These are phyloP conservation scores for Macadamia tetraphylla DNA, from an alignment of 164 flowering plant genomes.

Conservation along the genomic window DNA sequence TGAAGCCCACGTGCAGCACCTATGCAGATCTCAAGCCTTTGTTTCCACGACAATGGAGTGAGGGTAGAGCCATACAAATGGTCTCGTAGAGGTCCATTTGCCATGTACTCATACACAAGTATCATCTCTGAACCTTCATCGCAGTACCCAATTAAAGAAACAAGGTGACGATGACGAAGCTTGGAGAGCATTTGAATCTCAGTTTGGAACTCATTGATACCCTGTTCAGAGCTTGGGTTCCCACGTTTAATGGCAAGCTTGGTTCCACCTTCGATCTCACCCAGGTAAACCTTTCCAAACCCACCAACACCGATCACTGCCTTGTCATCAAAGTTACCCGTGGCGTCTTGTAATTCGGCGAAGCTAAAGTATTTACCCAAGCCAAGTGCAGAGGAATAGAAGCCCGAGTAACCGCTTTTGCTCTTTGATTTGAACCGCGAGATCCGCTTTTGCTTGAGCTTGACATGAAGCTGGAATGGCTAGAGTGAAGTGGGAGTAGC, in stretches of 20 bases:
- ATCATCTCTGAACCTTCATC: constrained; percentile 85
- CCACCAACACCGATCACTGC: constrained; percentile 31
- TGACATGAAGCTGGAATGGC: too few relatives aligned
- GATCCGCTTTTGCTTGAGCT: too few relatives aligned
- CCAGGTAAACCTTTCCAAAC: constrained; percentile 87
- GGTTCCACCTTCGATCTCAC: constrained; percentile 57
- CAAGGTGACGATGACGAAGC: constrained; percentile 83
- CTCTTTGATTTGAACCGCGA: too few relatives aligned
- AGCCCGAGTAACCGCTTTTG: neutral
- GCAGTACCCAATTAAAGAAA: constrained; percentile 78
- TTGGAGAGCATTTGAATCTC: constrained; percentile 81
- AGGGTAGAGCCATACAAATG: constrained; percentile 65
- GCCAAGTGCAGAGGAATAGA: constrained; percentile 32
- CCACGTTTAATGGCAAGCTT: constrained; percentile 77
- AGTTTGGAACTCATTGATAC: constrained; percentile 78
- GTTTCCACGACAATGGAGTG: constrained; percentile 63
- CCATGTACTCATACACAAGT: constrained; percentile 88
- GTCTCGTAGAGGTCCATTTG: constrained; percentile 76
- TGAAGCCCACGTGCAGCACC: constrained; percentile 88
- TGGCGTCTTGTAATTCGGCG: constrained; percentile 54
- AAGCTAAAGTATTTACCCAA: constrained; percentile 59
- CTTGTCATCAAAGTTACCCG: constrained; percentile 65
- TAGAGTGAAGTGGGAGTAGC: constrained; percentile 25
- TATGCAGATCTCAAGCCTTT: constrained; percentile 75
- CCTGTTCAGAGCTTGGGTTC: constrained; percentile 67